Conservation (phyloP, 805 yeast species). For the Saturnispora gosingensis region DNA sequence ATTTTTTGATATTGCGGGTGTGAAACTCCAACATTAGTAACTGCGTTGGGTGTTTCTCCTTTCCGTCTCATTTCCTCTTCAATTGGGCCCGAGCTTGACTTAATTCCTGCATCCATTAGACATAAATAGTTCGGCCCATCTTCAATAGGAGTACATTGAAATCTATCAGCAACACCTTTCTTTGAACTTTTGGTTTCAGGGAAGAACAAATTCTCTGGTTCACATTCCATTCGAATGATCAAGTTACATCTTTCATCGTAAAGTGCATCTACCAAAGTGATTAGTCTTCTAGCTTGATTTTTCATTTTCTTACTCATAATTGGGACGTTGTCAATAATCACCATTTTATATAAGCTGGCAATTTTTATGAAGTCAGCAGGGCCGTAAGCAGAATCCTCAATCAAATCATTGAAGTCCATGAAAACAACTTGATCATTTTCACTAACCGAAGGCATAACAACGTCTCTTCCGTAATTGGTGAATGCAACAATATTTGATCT, state of each 20-base stretch:
- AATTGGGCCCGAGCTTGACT: constrained; percentile 32
- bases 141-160: constrained; percentile 14
- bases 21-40: constrained; percentile 1
- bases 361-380: constrained; percentile 64
- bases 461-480: constrained; percentile 46
- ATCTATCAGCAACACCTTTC: constrained; percentile 5
- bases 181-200: constrained; percentile 27
- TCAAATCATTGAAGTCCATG: constrained; percentile 44
- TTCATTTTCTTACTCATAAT: constrained; percentile 45
- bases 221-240: constrained; percentile 40
- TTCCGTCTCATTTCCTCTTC: constrained; percentile 39
- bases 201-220: constrained; percentile 49
- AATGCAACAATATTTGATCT: constrained; percentile 23
- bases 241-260: constrained; percentile 60
- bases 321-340: constrained; percentile 55
- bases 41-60: neutral
- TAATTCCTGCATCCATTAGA: constrained; percentile 6
- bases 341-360: constrained; percentile 48
- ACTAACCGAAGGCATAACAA: constrained; percentile 35
- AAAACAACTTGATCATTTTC: constrained; percentile 32
- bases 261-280: constrained; percentile 57
- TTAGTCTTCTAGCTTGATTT: constrained; percentile 61
- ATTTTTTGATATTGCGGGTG: constrained; percentile 4
- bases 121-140: constrained; percentile 10
- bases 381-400: constrained; percentile 43